phyloP scores from a whole-genome alignment of 306 rosid species.

The Fagus sylvatica region DNA sequence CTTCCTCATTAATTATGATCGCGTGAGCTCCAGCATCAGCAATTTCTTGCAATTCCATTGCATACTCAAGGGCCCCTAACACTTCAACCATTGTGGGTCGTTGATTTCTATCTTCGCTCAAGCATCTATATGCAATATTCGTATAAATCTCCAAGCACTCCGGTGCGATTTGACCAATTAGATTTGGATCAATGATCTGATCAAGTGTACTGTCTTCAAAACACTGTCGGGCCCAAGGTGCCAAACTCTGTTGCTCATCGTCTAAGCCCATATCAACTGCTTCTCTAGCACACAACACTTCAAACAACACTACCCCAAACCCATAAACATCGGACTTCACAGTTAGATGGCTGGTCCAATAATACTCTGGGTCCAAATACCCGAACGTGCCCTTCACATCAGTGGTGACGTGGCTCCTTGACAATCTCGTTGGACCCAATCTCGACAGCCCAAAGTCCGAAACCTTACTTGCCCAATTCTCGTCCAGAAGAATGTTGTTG shows the following conservation, averaged over 20 bases:
- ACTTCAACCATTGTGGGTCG: slow-evolving; percentile 22
- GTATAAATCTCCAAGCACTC: background rate
- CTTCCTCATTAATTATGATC: background rate
- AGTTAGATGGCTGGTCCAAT: background rate
- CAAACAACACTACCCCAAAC: slow-evolving; percentile 1
- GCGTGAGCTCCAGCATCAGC: background rate
- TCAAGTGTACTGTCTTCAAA: background rate
- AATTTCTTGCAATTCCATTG: slow-evolving; percentile 9
- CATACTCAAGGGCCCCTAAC: slow-evolving; percentile 18
- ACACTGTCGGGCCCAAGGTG: background rate
- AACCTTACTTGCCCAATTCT: background rate
- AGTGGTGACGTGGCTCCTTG: background rate
- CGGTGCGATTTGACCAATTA: background rate
- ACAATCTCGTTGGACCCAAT: background rate
- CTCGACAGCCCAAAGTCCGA: background rate
- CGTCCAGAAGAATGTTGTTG: background rate
- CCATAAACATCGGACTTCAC: background rate
- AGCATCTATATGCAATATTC: background rate
- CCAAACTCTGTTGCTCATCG: slow-evolving; percentile 5
- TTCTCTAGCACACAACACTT: background rate
- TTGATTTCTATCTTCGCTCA: background rate
- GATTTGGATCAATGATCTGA: background rate
- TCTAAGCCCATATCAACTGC: slow-evolving; percentile 10
- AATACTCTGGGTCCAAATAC: background rate
- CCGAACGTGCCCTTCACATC: background rate